Percentiles rank a stretch among this genome's conserved stretches.
phyloP scores from a whole-genome alignment of 192 early-diverging fungal genomes.

The Entrophospora sp. region DNA sequence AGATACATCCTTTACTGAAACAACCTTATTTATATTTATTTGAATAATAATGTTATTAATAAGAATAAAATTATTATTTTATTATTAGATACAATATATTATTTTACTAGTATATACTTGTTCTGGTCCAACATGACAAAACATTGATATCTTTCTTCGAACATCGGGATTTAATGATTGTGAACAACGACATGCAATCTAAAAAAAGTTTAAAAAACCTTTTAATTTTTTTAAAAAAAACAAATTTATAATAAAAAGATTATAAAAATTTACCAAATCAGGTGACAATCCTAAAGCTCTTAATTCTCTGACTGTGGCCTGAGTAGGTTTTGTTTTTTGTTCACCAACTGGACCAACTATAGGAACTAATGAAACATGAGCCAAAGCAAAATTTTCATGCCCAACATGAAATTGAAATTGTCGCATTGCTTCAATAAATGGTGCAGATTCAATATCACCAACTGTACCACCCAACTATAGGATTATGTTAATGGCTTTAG shows the following conservation, averaged over 20 bases:
- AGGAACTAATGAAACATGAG: conserved; percentile 95
- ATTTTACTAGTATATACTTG: too few species aligned
- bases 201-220: background rate
- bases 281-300: conserved; percentile 90
- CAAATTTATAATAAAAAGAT: too few species aligned
- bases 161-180: conserved; percentile 72
- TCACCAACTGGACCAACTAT: conserved; percentile 95
- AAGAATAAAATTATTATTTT: too few species aligned
- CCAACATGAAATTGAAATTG: conserved; percentile 99
- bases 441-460: conserved; percentile 96
- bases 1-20: conserved; percentile 93
- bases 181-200: conserved; percentile 88
- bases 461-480: conserved; percentile 80
- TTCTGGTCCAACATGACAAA: conserved; percentile 89
- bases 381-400: conserved; percentile 93
- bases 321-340: conserved; percentile 99
- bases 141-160: conserved; percentile 91
- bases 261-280: conserved; percentile 70
- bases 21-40: conserved; percentile 24
- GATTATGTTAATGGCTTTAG: too few species aligned
- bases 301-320: conserved; percentile 86
- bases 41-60: too few species aligned
- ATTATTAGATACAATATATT: background rate
- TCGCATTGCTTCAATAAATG: conserved; percentile 97
- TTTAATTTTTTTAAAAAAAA: too few species aligned